Percentiles rank a stretch among this genome's conserved stretches.
These are phyloP conservation scores for Artemisia tridentata DNA, from an alignment of 129 eudicot genomes.

Conservation along the genomic window DNA sequence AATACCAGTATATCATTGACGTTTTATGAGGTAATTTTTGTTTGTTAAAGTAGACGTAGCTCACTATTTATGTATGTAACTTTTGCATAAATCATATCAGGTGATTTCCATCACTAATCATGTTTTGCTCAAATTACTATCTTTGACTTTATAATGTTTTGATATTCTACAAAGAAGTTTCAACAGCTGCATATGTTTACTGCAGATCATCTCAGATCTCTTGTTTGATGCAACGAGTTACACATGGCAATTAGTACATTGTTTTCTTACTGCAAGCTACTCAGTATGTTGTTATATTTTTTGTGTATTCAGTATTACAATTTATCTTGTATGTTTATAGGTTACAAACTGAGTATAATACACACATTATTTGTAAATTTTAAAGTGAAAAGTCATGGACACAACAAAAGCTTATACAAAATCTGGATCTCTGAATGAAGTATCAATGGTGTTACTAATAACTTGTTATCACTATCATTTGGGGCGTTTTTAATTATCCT, in stretches of 20 bases:
- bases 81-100: not conserved
- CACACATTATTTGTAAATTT: constrained; percentile 5
- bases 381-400: constrained; percentile 67
- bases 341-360: not conserved
- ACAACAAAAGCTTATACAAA: constrained; percentile 63
- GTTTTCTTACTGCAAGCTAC: constrained; percentile 83
- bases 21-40: constrained; percentile 67
- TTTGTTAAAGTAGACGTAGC: too few relatives aligned
- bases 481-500: constrained; percentile 56
- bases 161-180: not conserved
- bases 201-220: constrained; percentile 82
- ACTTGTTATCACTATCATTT: constrained; percentile 65
- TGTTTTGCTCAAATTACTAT: constrained; percentile 3
- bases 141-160: constrained; percentile 1
- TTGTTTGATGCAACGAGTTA: constrained; percentile 64
- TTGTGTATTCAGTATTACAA: not conserved
- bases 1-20: constrained; percentile 77
- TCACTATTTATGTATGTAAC: not conserved
- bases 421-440: constrained; percentile 78
- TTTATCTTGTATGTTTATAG: not conserved
- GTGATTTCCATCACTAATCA: not conserved
- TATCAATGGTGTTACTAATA: constrained; percentile 84
- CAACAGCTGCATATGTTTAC: not conserved
- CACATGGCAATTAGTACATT: constrained; percentile 64
- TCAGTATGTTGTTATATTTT: constrained; percentile 43